These are phyloP conservation scores for Pythium aristosporum DNA, from an alignment of 352 stramenopile genomes.

Conservation along the genomic window DNA sequence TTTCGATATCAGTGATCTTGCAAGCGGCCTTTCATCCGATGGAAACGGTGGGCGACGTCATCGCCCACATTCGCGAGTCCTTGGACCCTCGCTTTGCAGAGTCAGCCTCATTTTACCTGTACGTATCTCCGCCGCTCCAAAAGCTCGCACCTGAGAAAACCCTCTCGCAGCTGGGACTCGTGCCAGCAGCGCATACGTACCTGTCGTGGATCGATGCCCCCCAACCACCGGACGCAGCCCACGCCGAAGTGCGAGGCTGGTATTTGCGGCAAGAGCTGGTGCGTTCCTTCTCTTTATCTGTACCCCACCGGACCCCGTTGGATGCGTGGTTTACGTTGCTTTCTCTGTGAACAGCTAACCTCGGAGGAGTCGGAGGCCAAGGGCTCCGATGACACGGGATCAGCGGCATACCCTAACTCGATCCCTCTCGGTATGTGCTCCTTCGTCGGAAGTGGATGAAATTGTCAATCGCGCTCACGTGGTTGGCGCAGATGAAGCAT, in stretches of 20 bases:
- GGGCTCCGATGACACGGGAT: not conserved
- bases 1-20: slow-evolving; percentile 45
- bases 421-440: slow-evolving; percentile 29
- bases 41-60: slow-evolving; percentile 73
- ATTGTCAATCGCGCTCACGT: not conserved
- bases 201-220: slow-evolving; percentile 62
- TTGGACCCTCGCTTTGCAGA: slow-evolving; percentile 22
- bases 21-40: slow-evolving; percentile 84
- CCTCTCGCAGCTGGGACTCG: slow-evolving; percentile 64
- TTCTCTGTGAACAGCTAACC: slow-evolving; percentile 17
- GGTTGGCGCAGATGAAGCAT: slow-evolving; percentile 6
- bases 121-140: slow-evolving; percentile 73
- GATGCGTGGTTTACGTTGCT: not conserved
- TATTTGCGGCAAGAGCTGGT: slow-evolving; percentile 70
- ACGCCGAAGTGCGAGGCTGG: slow-evolving; percentile 31
- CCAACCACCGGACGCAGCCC: not conserved
- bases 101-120: slow-evolving; percentile 58
- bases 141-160: slow-evolving; percentile 58
- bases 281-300: slow-evolving; percentile 1
- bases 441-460: not conserved
- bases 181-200: slow-evolving; percentile 76
- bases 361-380: slow-evolving; percentile 23
- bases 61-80: slow-evolving; percentile 57
- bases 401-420: slow-evolving; percentile 24
- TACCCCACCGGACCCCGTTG: not conserved